Base-by-base conservation (phyloP, 106 monocot genomes). In the Platanthera guangdongensis region DNA sequence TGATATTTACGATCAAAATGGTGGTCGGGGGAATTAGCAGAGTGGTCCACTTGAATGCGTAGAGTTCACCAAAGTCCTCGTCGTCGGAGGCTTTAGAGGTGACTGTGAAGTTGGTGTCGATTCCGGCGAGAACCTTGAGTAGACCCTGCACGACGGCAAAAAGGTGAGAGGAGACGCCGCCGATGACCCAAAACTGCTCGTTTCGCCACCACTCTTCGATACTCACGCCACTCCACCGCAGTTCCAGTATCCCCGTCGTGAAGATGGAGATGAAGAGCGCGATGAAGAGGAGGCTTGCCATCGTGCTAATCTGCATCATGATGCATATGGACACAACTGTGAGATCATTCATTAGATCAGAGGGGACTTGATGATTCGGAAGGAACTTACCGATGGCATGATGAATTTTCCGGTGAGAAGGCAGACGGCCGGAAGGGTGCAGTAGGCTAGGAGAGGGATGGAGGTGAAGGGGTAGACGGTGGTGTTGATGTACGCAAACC, bases 381-480 rank as follows among this genome's bases (percentile, higher is more conserved):
- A 30, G 15, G 16, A 76, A 79, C 80, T 64, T 53, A 89, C 93
- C 80, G 90, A 84, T 7, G 93, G 93, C 87, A 90, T 93, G 86
- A 93, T 93, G 86, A 93, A 93, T 68, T 93, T 93, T 11, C 90
- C 93, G 49, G 93, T 93, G 82, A 93, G 93, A 62, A 93, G 86
- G 84, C 93, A 93, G 72, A 90, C 76, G 50, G 93, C 93, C 5
- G 93, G 93, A 32, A 93, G 86, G 57, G 88, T 93, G 68, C 93
- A 93, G 75, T 93, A 93, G 72, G 93, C 93, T 52, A 93, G 84
- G 46, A 93, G 90, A 12, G 93, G 90, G 50, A 93, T 68, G 0
- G 96, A 84, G 57, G 96, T 97, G 83, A 97, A 97, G 47, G 96
- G 96, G 76, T 97, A 97, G 76, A 97, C 91, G 28, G 96, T 93